These are phyloP conservation scores for Candida sp. DNA, from an alignment of 1,139 yeast genomes.

Conservation along the genomic window DNA sequence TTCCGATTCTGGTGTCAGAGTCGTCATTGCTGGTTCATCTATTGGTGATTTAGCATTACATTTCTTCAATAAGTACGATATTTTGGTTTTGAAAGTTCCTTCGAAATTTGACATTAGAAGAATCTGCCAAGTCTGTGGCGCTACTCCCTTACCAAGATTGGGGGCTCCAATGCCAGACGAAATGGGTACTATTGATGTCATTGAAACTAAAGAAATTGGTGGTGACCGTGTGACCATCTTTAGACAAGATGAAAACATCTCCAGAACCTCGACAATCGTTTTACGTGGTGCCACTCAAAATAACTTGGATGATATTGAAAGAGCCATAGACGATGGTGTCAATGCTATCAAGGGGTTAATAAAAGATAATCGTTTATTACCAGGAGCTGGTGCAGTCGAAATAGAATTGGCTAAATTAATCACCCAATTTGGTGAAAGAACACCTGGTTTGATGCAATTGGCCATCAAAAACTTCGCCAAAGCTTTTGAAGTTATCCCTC, in stretches of 20 bases:
- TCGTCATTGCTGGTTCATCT: slow-evolving; percentile 89
- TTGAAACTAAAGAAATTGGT: slow-evolving; percentile 92
- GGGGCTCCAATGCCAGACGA: slow-evolving; percentile 98
- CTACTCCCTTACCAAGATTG: slow-evolving; percentile 90
- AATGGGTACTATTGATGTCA: slow-evolving; percentile 82
- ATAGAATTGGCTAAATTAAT: slow-evolving; percentile 80
- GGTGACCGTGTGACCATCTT: slow-evolving; percentile 97
- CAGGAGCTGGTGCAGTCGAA: slow-evolving; percentile 99
- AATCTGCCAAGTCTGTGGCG: slow-evolving; percentile 95
- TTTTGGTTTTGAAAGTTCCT: slow-evolving; percentile 84
- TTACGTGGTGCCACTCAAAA: slow-evolving; percentile 98
- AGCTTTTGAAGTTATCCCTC: slow-evolving; percentile 92
- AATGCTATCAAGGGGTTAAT: slow-evolving; percentile 86
- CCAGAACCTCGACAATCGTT: slow-evolving; percentile 83
- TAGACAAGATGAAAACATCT: slow-evolving; percentile 74
- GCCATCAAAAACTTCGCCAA: slow-evolving; percentile 94
- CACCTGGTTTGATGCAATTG: slow-evolving; percentile 90
- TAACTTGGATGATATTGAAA: slow-evolving; percentile 88
- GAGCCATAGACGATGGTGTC: slow-evolving; percentile 97
- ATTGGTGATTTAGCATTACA: slow-evolving; percentile 93
- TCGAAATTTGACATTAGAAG: slow-evolving; percentile 94
- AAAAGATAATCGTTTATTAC: slow-evolving; percentile 74
- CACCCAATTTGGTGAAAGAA: slow-evolving; percentile 83
- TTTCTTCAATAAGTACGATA: slow-evolving; percentile 82
- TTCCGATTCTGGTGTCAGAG: slow-evolving; percentile 79